These are phyloP conservation scores for Aechmea fasciata DNA, from an alignment of 176 grass and related monocot species.

Conservation along the genomic window DNA sequence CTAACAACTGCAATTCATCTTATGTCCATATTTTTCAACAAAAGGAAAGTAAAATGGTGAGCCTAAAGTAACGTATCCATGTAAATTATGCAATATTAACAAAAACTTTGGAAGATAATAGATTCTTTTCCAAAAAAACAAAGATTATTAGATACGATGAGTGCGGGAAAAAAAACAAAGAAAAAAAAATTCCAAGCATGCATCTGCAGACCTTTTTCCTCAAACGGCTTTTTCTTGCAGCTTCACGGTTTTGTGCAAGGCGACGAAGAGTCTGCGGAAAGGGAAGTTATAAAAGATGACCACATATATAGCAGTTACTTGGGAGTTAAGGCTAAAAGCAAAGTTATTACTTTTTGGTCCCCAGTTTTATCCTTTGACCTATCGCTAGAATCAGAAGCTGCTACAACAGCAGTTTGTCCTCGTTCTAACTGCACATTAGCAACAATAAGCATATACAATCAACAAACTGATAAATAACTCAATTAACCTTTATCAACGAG, in stretches of 20 bases:
- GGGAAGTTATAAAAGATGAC: slow-evolving; percentile 24
- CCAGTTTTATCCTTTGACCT: slow-evolving; percentile 49
- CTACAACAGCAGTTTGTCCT: slow-evolving; percentile 31
- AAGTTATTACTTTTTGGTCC: slow-evolving; percentile 53
- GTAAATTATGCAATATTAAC: background rate
- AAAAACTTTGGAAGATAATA: background rate
- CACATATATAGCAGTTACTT: background rate
- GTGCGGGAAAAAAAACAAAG: background rate
- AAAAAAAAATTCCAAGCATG: background rate
- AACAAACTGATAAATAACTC: background rate
- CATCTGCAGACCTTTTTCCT: slow-evolving; percentile 49
- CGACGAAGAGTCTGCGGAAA: slow-evolving; percentile 47
- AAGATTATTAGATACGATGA: background rate
- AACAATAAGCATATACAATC: slow-evolving; percentile 1
- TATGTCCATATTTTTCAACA: too few species aligned
- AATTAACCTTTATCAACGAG: background rate
- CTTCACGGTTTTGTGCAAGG: slow-evolving; percentile 73
- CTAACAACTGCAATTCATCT: too few species aligned
- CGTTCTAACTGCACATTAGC: slow-evolving; percentile 41
- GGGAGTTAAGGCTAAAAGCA: background rate
- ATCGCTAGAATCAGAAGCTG: slow-evolving; percentile 59
- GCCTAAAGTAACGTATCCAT: too few species aligned
- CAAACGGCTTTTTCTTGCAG: slow-evolving; percentile 59
- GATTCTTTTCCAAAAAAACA: background rate
- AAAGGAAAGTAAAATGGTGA: too few species aligned